Base-by-base conservation (phyloP, 2,329 filamentous ascomycete species). In the Nigrograna mackinnonii region DNA sequence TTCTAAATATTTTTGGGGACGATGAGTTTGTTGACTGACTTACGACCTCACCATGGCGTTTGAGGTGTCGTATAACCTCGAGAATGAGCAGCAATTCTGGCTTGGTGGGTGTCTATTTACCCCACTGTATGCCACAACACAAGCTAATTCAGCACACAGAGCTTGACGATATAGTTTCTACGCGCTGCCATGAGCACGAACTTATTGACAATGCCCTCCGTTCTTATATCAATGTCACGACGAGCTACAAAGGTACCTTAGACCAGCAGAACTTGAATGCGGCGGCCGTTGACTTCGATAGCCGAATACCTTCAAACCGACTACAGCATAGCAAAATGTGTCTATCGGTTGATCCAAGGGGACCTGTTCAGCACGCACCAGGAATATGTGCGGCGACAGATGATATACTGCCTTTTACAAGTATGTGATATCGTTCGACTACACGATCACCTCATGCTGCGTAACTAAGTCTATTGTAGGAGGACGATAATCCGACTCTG, bases 11-110 rank as follows among this genome's bases (percentile, higher is more conserved):
- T 47, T 52, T 50, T 46, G 46, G 53, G 44, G 63, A 67, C 52
- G 55, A 69, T 69, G 66, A 58, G 62, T 68, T 48, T 66, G 56
- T 48, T 48, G 54, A 53, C 50, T 52, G 52, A 43, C 44, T 53
- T 54, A 55, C 64, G 61, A 68, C 60, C 54, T 53, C 62, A 72
- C 60, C 54, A 85, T 85, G 82, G 73, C 87, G 74, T 81, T 83
- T 72, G 86, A 91, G 70, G 79, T 80, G 62, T 79, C 79, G 58
- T 80, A 82, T 69, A 79, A 77, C 64, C 79, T 89, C 69, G 86
- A 91, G 71, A 85, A 83, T 69, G 89, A 90, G 73, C 82, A 90
- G 69, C 85, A 91, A 72, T 91, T 96, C 74, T 96, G 91, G 92
- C 79, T 85, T 71, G 88, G 91, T 95, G 69, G 67, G 79, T 65